Evolutionary conservation across 768 basidiomycete genomes (phyloP), one percentile per base, ranked within the genome.

Genomic region (Boletus pseudopeckii): DNA sequence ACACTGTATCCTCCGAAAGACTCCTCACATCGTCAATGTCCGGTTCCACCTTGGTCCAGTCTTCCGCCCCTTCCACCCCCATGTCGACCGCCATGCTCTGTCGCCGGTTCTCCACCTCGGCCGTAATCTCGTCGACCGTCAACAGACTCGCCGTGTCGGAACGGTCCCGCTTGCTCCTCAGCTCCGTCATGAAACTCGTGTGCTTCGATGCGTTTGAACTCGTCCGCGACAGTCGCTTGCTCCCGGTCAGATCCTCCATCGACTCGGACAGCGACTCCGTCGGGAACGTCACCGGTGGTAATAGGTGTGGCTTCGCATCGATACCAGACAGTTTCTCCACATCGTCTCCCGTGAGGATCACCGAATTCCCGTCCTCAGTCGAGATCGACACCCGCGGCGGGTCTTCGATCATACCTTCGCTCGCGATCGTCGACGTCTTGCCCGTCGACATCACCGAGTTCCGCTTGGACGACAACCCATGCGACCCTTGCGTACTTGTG

Each of bases 71-170:
- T 45, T 76, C 84, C 14, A 75, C 73, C 24, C 76, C 77, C 56
- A 68, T 71, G 44, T 72, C 73, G 38, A 72, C 73, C 5, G 68
- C 73, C 61, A 74, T 78, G 61, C 80, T 84, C 49, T 78, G 81
- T 53, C 81, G 73, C 36, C 82, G 76, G 53, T 75, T 76, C 68
- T 89, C 96, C 8, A 99, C 90, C 64, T 96, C 90, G 10, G 92
- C 94, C 0, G 97, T 98, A 63, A 99, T 97, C 72, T 99, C 93
- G 64, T 99, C 96, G 22, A 99, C 91, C 0, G 96, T 99, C 71
- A 98, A 80, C 63, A 98, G 73, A 60, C 90, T 93, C 5, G 91
- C 92, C 8, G 92, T 92, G 64, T 96, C 93, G 0, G 89, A 90
- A 37, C 81, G 77, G 63, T 97, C 92, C 20, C 89, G 84, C 67